Evolutionary conservation across 495 filamentous ascomycete genomes (phyloP), one percentile per base, ranked within the genome.

Genomic region (Amniculicola lignicola): DNA sequence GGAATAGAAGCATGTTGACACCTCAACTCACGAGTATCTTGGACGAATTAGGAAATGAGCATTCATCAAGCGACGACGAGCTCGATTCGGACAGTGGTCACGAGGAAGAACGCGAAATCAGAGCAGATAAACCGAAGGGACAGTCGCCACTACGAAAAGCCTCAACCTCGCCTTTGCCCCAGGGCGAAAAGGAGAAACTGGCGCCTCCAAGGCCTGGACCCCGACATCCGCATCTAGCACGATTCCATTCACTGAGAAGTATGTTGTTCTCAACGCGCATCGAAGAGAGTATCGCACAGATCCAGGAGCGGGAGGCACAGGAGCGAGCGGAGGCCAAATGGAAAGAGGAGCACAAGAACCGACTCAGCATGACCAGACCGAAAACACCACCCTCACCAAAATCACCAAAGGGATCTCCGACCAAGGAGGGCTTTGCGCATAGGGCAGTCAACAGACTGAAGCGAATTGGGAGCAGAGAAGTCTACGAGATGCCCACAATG

Each of bases 331-430:
- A 60, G 18, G 27, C 29, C 11, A 53, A 48, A 28, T 54, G 50
- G 49, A 42, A 29, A 37, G 35, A 22, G 10, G 49, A 60, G 12
- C 22, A 54, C 23, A 37, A 60, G 21, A 29, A 54, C 14, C 18
- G 57, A 22, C 18, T 49, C 16, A 42, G 49, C 7, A 33, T 60
- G 1, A 59, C 45, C 31, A 12, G 55, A 12, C 55, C 55, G 2
- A 59, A 47, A 41, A 59, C 55, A 1, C 55, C 48, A 14, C 47
- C 46, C 11, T 59, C 55, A 15, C 55, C 55, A n/a, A 55, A 46
- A 19, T 43, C 37, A 2, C 37, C 37, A 12, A 16, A 19, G 18
- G 9, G 10, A 11, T 11, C 37, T 11, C 41, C 42, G 1, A 35
- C 55, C 10, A 51, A 52, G 22, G 47, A 51, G 1, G 47, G 55